Percentiles rank a stretch among this genome's conserved stretches.
Evolutionary conservation across 495 filamentous ascomycete genomes (phyloP).

Genomic region (Cairneyella variabilis): DNA sequence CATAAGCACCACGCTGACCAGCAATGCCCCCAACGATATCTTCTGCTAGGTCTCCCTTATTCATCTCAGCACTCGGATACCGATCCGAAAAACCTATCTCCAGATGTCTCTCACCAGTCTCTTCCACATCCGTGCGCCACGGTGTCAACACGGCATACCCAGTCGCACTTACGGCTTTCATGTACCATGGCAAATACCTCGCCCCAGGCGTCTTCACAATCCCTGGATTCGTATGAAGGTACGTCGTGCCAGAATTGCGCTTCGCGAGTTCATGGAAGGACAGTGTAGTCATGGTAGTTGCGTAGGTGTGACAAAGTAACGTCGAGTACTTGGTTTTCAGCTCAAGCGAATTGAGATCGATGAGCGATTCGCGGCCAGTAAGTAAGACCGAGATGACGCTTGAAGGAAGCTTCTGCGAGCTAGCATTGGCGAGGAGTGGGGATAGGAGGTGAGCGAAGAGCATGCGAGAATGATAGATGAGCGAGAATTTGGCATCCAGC

Average conservation of each 20-base stretch:
- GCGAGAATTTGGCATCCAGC: background rate
- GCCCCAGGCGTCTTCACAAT: background rate
- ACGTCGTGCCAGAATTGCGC: background rate
- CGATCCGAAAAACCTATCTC: background rate
- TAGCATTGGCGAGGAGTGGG: background rate
- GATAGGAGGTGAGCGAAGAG: background rate
- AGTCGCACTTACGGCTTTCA: background rate
- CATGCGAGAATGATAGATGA: background rate
- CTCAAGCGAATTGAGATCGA: background rate
- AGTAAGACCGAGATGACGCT: background rate
- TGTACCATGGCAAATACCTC: background rate
- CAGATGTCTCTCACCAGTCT: background rate
- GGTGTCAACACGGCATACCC: background rate
- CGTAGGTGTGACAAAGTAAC: background rate
- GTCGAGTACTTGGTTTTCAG: background rate
- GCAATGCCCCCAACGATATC: background rate
- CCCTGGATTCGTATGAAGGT: background rate
- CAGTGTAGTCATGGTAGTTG: background rate
- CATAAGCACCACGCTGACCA: background rate
- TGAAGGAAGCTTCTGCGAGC: background rate
- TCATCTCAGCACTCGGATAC: background rate
- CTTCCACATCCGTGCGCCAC: background rate
- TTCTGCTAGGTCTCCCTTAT: background rate
- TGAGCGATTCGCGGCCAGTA: background rate
- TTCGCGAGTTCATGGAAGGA: background rate